A percentile compares a stretch with the other conserved stretches of the same genome.
These are phyloP conservation scores for Berberis vulgaris DNA, from an alignment of 164 flowering plant genomes.

Conservation along the genomic window DNA sequence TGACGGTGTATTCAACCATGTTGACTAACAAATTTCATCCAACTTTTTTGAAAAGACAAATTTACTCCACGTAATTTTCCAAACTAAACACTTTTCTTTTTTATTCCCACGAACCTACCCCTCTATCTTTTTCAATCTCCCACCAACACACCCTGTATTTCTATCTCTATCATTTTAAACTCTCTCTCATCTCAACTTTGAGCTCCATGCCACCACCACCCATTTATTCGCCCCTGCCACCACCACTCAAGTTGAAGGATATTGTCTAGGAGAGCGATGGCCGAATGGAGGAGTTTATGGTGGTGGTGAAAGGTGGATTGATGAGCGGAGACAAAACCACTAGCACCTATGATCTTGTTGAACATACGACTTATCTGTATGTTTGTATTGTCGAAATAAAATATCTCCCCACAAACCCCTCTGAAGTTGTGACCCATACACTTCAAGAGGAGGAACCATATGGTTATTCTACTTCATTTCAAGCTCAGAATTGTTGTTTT, in stretches of 20 bases:
- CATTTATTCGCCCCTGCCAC: too few relatives aligned
- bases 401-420: slow-evolving; percentile 50
- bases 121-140: too few relatives aligned
- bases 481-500: slow-evolving; percentile 5
- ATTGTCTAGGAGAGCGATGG: slow-evolving; percentile 74
- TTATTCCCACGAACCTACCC: too few relatives aligned
- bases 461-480: slow-evolving; percentile 3
- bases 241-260: slow-evolving; percentile 43
- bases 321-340: slow-evolving; percentile 52
- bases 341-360: slow-evolving; percentile 82
- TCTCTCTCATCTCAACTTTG: too few relatives aligned
- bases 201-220: too few relatives aligned
- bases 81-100: too few relatives aligned
- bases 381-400: slow-evolving; percentile 76
- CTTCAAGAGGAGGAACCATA: not conserved
- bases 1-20: too few relatives aligned
- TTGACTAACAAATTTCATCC: too few relatives aligned
- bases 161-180: too few relatives aligned
- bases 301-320: slow-evolving; percentile 40
- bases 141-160: too few relatives aligned
- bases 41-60: too few relatives aligned
- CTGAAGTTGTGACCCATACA: slow-evolving; percentile 71
- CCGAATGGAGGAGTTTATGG: slow-evolving; percentile 49
- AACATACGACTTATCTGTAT: slow-evolving; percentile 72
- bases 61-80: too few relatives aligned